Percentiles rank a stretch among this genome's conserved stretches.
Evolutionary conservation across 257 asterid genomes (phyloP).

Genomic region (Solanum paucissectum): DNA sequence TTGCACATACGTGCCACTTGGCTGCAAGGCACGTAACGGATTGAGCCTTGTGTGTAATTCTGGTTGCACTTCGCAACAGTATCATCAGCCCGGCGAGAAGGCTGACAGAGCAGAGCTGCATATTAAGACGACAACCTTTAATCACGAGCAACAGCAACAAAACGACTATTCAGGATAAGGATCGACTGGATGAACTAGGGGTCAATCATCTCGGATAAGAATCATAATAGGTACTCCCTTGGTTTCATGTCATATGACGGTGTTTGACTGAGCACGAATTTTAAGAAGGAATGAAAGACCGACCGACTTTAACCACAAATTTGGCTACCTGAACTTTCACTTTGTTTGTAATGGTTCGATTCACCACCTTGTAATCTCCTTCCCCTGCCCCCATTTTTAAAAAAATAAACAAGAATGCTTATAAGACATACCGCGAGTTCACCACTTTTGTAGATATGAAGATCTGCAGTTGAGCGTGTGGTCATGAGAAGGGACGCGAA

Average conservation of each 20-base stretch:
- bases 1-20: constrained; percentile 19
- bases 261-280: neutral
- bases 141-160: neutral
- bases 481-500: constrained; percentile 15
- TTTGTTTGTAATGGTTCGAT: neutral
- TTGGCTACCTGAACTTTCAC: neutral
- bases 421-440: constrained; percentile 15
- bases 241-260: neutral
- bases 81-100: constrained; percentile 13
- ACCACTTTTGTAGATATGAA: constrained; percentile 4
- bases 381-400: neutral
- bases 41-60: constrained; percentile 17
- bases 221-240: neutral
- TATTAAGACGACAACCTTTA: neutral
- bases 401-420: neutral
- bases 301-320: neutral
- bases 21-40: constrained; percentile 14
- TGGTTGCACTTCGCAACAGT: constrained; percentile 12
- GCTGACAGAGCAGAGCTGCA: constrained; percentile 16
- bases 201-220: neutral
- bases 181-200: neutral
- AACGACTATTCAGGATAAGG: neutral
- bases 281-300: neutral
- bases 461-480: constrained; percentile 5
- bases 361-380: neutral